Evolutionary conservation across 202 grass and related monocot species (phyloP).

Genomic region (Sporobolus alterniflorus): DNA sequence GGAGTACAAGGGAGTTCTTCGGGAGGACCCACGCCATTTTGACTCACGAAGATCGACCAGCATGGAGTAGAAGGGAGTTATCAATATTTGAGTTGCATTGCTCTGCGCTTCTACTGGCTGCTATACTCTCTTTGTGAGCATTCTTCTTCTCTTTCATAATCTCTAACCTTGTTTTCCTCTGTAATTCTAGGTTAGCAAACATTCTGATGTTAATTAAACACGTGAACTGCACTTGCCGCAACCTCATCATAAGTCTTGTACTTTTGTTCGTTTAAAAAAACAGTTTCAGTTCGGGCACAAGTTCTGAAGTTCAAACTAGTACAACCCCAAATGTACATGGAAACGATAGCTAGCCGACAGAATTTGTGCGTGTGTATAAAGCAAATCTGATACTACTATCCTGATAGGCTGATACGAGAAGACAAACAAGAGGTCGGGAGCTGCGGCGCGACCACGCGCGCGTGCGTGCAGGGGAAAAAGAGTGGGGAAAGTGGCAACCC

Average conservation of each 20-base stretch:
- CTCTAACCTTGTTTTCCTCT: not conserved
- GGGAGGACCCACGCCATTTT: conserved; percentile 54
- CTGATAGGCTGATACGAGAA: not conserved
- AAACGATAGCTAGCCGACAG: not conserved
- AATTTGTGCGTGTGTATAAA: conserved; percentile 18
- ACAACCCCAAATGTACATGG: not conserved
- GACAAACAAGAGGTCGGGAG: not conserved
- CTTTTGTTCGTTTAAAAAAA: not conserved
- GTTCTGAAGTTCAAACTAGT: not conserved
- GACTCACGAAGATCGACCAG: conserved; percentile 22
- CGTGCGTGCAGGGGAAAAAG: no score
- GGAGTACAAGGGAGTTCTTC: conserved; percentile 50
- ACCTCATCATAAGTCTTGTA: not conserved
- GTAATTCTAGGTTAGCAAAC: not conserved
- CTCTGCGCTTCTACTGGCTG: not conserved
- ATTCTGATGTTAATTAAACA: not conserved
- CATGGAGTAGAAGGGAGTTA: not conserved
- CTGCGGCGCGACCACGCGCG: not conserved
- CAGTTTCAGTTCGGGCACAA: not conserved
- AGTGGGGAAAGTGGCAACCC: not conserved
- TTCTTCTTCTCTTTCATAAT: not conserved
- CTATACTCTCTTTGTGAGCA: not conserved
- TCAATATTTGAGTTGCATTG: not conserved
- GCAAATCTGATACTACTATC: conserved; percentile 24
- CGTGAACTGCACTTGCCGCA: not conserved